Evolutionary conservation across 805 yeast genomes (phyloP), one percentile per base, ranked within the genome.

Genomic region (Pichia gijzeniarum): DNA sequence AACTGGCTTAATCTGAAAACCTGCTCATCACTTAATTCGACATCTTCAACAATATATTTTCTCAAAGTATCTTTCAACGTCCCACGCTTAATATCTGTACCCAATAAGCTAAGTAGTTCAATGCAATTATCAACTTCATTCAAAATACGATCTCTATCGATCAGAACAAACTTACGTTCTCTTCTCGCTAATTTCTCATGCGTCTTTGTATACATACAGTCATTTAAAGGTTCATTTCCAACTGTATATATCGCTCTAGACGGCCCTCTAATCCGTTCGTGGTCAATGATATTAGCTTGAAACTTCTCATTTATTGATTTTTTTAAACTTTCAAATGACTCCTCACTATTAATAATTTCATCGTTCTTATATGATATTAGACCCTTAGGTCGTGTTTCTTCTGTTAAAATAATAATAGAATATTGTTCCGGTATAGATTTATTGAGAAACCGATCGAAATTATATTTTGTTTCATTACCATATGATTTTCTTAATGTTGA

Each of bases 111-210:
- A 41, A 78, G 64, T 51, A 71, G 73, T 12, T 73, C 72, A 27
- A 67, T 60, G 31, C 78, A 68, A 18, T 70, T 72, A 43, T 81
- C 87, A 27, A 78, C 76, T 54, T 83, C 91, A 8, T 67, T 59
- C 40, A 73, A 64, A 37, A 79, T 67, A 45, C 73, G 70, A 40
- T 70, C 74, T 21, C 75, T 65, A 52, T 84, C 90, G 2, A 73
- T 65, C 31, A 68, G 68, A 25, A 70, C 64, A 75, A 82, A 79
- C 38, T 76, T 70, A 48, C 72, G 73, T 60, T 85, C 95, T 43
- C 80, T 81, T 45, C 75, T 75, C 50, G 74, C 76, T 79, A 82
- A 76, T 34, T 74, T 69, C 35, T 71, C 70, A 61, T 84, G 90
- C 53, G 71, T 76, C 13, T 65, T 49, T 27, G 60, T 54, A 57